Percentiles rank a stretch among this genome's conserved stretches.
Evolutionary conservation across 495 filamentous ascomycete species (phyloP).

Genomic region (Stereocaulon alpinum): DNA sequence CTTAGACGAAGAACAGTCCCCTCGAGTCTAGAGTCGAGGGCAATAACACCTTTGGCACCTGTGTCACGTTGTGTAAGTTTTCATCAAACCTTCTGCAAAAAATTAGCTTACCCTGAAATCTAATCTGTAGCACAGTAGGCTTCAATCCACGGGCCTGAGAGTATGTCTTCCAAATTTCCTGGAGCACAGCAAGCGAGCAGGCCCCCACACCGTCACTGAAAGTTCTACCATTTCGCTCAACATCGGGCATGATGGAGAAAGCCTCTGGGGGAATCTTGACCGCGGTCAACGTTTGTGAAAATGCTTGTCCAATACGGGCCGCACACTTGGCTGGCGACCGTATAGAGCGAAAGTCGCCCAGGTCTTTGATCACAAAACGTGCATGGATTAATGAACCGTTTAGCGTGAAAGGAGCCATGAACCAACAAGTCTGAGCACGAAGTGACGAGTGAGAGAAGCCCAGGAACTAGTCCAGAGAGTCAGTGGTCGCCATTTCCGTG

Average conservation of each 20-base stretch:
- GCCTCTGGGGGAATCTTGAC: slow-evolving; percentile 35
- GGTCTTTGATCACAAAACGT: slow-evolving; percentile 41
- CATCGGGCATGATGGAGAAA: slow-evolving; percentile 29
- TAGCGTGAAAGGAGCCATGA: slow-evolving; percentile 57
- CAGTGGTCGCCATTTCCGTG: background rate
- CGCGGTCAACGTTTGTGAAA: slow-evolving; percentile 59
- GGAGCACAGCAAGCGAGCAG: slow-evolving; percentile 46
- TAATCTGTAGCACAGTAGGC: slow-evolving; percentile 61
- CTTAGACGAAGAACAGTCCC: slow-evolving; percentile 49
- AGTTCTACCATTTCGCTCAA: slow-evolving; percentile 36
- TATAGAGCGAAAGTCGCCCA: slow-evolving; percentile 59
- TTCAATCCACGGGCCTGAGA: slow-evolving; percentile 30
- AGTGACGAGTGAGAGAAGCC: slow-evolving; percentile 79
- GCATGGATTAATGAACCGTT: slow-evolving; percentile 34
- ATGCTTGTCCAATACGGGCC: slow-evolving; percentile 73
- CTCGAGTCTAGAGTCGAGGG: slow-evolving; percentile 48
- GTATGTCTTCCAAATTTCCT: slow-evolving; percentile 41
- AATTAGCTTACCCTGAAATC: slow-evolving; percentile 42
- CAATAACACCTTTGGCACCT: slow-evolving; percentile 65
- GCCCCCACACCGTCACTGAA: slow-evolving; percentile 77
- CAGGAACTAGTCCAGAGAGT: slow-evolving; percentile 39
- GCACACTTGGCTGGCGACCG: slow-evolving; percentile 63
- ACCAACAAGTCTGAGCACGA: slow-evolving; percentile 53
- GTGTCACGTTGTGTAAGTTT: background rate
- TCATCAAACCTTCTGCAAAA: no score